A percentile compares a stretch with the other conserved stretches of the same genome.
Conservation (phyloP, 2,329 filamentous ascomycete species). For the Nigrospora oryzae region DNA sequence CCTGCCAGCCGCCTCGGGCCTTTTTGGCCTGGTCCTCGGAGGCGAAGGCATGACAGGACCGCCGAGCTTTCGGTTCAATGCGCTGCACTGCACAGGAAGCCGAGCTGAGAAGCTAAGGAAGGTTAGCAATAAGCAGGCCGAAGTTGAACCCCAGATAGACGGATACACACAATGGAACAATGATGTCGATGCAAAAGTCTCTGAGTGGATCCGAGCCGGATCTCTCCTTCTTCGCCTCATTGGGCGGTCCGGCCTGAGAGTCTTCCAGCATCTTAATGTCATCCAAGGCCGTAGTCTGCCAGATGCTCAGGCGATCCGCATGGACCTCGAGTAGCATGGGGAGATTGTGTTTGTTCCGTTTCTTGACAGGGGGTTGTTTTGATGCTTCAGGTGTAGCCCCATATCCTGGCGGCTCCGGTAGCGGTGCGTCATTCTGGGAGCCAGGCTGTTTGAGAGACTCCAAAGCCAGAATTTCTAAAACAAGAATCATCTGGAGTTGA, state of each 20-base stretch:
- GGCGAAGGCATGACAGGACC: conserved; percentile 56
- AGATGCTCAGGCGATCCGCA: conserved; percentile 72
- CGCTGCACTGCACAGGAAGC: conserved; percentile 61
- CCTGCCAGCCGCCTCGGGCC: conserved; percentile 32
- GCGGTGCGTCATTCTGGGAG: conserved; percentile 27
- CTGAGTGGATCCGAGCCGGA: conserved; percentile 53
- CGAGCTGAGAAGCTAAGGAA: conserved; percentile 59
- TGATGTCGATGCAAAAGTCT: conserved; percentile 73
- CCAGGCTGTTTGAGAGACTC: conserved; percentile 36
- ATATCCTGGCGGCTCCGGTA: conserved; percentile 31
- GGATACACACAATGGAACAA: conserved; percentile 62
- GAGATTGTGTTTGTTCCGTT: conserved; percentile 55
- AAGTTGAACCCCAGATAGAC: too few relatives aligned
- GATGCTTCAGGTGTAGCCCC: conserved; percentile 20
- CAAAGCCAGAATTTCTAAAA: conserved; percentile 67
- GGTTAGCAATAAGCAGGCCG: conserved; percentile 22
- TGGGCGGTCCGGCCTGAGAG: conserved; percentile 28
- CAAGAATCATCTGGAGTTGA: conserved; percentile 70
- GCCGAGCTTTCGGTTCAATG: conserved; percentile 68
- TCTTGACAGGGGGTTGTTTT: conserved; percentile 35
- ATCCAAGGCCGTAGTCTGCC: conserved; percentile 67
- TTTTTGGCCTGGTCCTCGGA: conserved; percentile 40
- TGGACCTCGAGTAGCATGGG: conserved; percentile 61
- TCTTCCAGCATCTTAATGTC: conserved; percentile 42
- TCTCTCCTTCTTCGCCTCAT: conserved; percentile 28